Evolutionary conservation across 345 rosid genomes (phyloP), one percentile per base, ranked within the genome.

Genomic region (Brassica carinata): DNA sequence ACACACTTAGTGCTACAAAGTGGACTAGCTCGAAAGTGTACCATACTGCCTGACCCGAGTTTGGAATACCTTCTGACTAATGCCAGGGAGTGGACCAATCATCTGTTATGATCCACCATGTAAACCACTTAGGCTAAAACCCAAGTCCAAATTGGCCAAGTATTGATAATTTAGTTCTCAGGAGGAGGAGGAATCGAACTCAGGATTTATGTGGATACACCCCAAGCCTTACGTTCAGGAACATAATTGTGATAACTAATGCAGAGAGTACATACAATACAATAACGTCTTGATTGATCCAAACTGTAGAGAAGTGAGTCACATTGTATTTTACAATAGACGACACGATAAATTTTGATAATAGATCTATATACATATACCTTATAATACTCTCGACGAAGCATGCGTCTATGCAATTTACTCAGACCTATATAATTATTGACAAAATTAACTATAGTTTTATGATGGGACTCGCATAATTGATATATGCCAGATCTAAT

Each of bases 281-380:
- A 77, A 72, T 38, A 11, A 69, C 67, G 70, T 65, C 57, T 72
- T 57, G 8, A 40, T 18, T 38, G 27, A 79, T 18, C 63, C 34
- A 62, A 77, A 69, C 29, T 13, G 14, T 34, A 33, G 8, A 31
- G 15, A 15, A 31, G 17, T 53, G 27, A 55, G 15, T 76, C 26
- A 61, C 29, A 55, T 55, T 17, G 26, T 7, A 43, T 9, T 7
- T 69, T 31, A 69, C 74, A 18, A 40, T 58, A 4, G 9, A 9
- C 2, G 33, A 57, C 17, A 67, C 55, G 11, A 14, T 53, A 53
- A 53, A 53, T n/a, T 17, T 17, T 55, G 26, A 55, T 55, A 15
- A 17, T 7, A 51, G 18, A 51, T 48, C 3, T 43, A 3, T 43
- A 51, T 31, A 51, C 19, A 55, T 17, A 67, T 65, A 11, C 29